Conservation (phyloP, 441 rosid species). For the Monsonia emarginata region DNA sequence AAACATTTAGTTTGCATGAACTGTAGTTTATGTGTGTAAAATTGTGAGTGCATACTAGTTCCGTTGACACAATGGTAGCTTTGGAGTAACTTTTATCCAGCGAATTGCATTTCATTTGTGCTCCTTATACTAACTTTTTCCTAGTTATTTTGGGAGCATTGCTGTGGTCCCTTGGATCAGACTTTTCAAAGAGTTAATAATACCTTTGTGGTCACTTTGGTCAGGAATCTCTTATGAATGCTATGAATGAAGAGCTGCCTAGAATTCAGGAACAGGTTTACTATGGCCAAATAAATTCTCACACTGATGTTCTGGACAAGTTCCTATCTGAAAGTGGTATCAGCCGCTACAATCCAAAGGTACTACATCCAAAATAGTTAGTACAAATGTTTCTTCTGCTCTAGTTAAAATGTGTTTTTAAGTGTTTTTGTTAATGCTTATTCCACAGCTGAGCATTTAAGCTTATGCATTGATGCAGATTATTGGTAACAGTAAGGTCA, state of each 20-base stretch:
- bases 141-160: not conserved
- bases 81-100: not conserved
- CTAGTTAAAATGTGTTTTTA: constrained; percentile 2
- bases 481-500: constrained; percentile 49
- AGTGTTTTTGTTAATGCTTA: not conserved
- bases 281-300: constrained; percentile 76
- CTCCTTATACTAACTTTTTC: too few species aligned
- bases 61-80: not conserved
- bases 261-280: constrained; percentile 97
- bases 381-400: constrained; percentile 9
- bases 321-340: constrained; percentile 76
- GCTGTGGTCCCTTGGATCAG: not conserved
- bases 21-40: not conserved
- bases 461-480: constrained; percentile 42
- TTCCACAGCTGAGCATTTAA: constrained; percentile 12
- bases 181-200: not conserved
- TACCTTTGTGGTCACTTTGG: constrained; percentile 17
- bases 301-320: constrained; percentile 76
- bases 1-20: not conserved
- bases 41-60: not conserved
- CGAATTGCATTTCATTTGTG: too few species aligned
- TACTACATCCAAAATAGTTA: constrained; percentile 21
- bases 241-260: constrained; percentile 93
- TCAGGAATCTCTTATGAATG: constrained; percentile 83
- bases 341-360: constrained; percentile 90